Evolutionary conservation across 306 rosid genomes (phyloP), one percentile per base, ranked within the genome.

Genomic region (Fragaria iinumae): DNA sequence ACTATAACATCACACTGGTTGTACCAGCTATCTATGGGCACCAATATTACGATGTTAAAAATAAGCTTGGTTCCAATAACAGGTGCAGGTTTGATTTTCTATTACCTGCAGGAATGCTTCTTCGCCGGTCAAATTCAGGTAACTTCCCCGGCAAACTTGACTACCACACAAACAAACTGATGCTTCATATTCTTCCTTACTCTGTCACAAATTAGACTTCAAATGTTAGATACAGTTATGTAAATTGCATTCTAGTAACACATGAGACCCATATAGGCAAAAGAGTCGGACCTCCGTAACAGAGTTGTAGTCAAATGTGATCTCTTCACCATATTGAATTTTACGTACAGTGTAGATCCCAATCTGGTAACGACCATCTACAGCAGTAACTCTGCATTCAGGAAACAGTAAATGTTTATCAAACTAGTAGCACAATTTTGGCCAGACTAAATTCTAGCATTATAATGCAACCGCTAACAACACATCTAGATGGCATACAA

Each of bases 121-220:
- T 87, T 96, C 99, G 49, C 98, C 99, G 6, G 98, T 91, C 84
- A 96, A 89, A 87, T 96, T 96, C 81, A 96, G 81, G 86, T 96
- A 96, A 86, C 99, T 96, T 39, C 99, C 99, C 49, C 99, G 89
- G 82, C 99, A 96, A 70, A 92, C 97, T 92, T 91, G 99, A 80
- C 99, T 96, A 57, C 99, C 99, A 85, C 99, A 96, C 84, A 96
- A 87, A 87, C 99, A 96, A 69, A 96, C 99, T 0, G 99, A 96
- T 18, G 97, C 99, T 86, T 92, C 98, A 70, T 96, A 96, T 83
- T 96, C 99, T 79, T 96, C 99, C 90, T 96, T 96, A 82, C 99
- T 96, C 99, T 96, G 85, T 53, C 72, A 69, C 68, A 67, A 79
- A 74, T 59, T 55, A 71, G 69, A 79, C 39, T 78, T 10, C 73